These are phyloP conservation scores for Oryza punctata DNA, from an alignment of 176 grass and related monocot species.

Conservation along the genomic window DNA sequence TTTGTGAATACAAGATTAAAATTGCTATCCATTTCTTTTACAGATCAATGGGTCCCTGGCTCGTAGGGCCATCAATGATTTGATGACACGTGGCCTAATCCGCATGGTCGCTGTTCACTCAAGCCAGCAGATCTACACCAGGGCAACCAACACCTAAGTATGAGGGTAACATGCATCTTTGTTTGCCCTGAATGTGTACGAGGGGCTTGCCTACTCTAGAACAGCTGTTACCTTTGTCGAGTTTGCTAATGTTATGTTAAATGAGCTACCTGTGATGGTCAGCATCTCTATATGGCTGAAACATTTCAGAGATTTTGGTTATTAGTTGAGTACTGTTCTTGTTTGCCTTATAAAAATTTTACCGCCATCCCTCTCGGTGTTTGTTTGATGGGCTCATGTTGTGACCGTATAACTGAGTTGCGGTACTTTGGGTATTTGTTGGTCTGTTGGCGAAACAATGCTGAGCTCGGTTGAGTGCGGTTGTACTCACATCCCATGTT, in stretches of 20 bases:
- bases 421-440: neutral
- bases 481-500: neutral
- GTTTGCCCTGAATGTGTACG: neutral
- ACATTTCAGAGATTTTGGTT: slow-evolving; percentile 32
- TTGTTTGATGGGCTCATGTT: neutral
- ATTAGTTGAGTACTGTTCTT: slow-evolving; percentile 21
- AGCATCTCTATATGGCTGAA: slow-evolving; percentile 25
- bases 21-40: neutral
- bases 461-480: neutral
- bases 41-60: slow-evolving; percentile 46
- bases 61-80: slow-evolving; percentile 49
- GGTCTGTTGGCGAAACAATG: neutral
- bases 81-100: slow-evolving; percentile 47
- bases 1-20: neutral
- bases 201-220: slow-evolving; percentile 28
- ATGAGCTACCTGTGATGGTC: slow-evolving; percentile 13
- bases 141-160: slow-evolving; percentile 54
- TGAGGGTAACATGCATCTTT: neutral
- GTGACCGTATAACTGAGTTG: too few species aligned
- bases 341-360: neutral
- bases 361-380: neutral
- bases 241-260: slow-evolving; percentile 29
- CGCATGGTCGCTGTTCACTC: slow-evolving; percentile 46
- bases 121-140: slow-evolving; percentile 67
- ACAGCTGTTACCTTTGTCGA: slow-evolving; percentile 5